Evolutionary conservation across 1,284 basidiomycete species (phyloP).

Genomic region (Ceratobasidium sp.): DNA sequence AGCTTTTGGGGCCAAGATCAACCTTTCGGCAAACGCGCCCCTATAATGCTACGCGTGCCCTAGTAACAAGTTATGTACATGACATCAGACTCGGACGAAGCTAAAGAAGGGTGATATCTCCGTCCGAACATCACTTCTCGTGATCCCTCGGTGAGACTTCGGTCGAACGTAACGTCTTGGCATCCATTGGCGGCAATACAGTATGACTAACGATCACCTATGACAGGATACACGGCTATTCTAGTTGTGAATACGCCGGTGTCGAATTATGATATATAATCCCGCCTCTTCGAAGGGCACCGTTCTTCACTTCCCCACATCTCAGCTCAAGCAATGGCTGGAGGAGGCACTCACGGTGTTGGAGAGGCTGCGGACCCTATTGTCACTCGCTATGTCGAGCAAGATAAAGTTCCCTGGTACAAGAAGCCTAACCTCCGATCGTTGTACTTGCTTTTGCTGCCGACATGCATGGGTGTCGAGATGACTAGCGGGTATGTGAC

Average conservation of each 20-base stretch:
- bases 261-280: conserved; percentile 21
- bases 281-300: conserved; percentile 5
- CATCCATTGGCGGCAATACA: not conserved
- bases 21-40: not conserved
- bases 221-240: not conserved
- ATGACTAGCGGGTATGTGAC: conserved; percentile 63
- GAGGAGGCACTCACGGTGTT: conserved; percentile 24
- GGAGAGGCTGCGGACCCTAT: conserved; percentile 48
- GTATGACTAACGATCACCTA: not conserved
- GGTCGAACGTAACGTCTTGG: conserved; percentile 11
- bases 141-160: conserved; percentile 28
- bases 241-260: not conserved
- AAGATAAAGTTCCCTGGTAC: conserved; percentile 63
- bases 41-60: not conserved
- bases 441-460: conserved; percentile 60
- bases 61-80: not conserved
- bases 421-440: conserved; percentile 58
- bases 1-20: not conserved
- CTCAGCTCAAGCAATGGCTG: conserved; percentile 23
- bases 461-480: conserved; percentile 66
- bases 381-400: conserved; percentile 55
- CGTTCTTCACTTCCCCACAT: conserved; percentile 22
- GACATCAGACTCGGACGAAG: conserved; percentile 1
- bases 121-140: conserved; percentile 6
- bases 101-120: conserved; percentile 6